Base-by-base conservation (phyloP, 768 basidiomycete genomes). In the Kwoniella pini region DNA sequence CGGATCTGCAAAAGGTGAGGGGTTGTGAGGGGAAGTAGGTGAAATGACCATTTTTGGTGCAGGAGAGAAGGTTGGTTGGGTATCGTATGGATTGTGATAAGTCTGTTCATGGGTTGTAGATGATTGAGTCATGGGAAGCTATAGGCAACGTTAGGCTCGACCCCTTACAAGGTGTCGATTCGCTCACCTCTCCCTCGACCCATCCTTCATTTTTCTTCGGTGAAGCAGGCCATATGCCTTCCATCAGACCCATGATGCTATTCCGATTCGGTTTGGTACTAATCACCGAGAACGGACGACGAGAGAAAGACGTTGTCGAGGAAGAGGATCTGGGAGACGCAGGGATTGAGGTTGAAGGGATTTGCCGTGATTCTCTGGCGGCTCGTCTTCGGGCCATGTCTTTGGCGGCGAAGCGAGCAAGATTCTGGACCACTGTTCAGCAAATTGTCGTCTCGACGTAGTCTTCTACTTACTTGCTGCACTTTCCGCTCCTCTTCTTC, bases 361-460 rank as follows among this genome's bases (percentile, higher is more conserved):
- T n/a, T 50, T 57, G 42, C 27, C 67, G 52, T 10, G 69, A 70
- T 17, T 69, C 55, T 36, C 72, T 38, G 1, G 69, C 67, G 11
- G 73, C 73, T 40, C 64, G 54, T 11, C 71, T 51, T 15, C 66
- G 60, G 1, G 73, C 72, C 64, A 62, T 59, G 50, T 74, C 70
- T 21, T 65, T 60, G 9, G 70, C 70, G 21, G 73, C 73, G 28
- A 70, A 69, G 26, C 57, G 49, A 31, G 73, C 68, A n/a, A 75
- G 69, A 28, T 70, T 72, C 71, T 74, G 42, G 19, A 9, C 50
- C 49, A 59, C 61, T 15, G 7, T 7, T 36, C 33, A 36, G n/a
- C n/a, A 36, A 9, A 36, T 36, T 36, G 33, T 15, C 33, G 15
- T 28, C n/a, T 17, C 28, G 24, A 45, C 28, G 31, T 17, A 33